Base-by-base conservation (phyloP, 2,329 filamentous ascomycete species). In the Hirsutella minnesotensis region DNA sequence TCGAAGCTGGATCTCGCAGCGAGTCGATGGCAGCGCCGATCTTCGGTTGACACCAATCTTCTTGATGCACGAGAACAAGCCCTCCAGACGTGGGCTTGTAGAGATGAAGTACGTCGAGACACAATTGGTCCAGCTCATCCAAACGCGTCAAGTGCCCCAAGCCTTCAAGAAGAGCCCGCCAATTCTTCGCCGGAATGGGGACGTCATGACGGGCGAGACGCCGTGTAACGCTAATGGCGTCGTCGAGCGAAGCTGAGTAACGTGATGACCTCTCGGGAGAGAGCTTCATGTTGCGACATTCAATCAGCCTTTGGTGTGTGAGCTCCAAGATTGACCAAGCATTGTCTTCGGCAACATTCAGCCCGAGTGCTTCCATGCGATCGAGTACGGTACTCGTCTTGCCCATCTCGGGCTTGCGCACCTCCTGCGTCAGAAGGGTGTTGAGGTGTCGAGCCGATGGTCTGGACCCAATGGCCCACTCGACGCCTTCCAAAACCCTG, bases 131-230 rank as follows among this genome's bases (percentile, higher is more conserved):
- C 3, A 75, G 51, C n/a, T 71, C 66, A 3, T 62, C 53, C 10
- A 73, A 54, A 13, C 62, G 65, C 10, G 63, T 60, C n/a, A 61
- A 53, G 2, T 66, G 64, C 3, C 68, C 64, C 3, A 75, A 60
- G 34, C 60, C 61, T 34, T 62, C 62, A 10, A 77, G 47, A 0
- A 75, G 47, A 3, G 60, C 60, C 44, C 58, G 61, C 68, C 72
- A 73, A 30, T 58, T 60, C 10, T 47, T 47, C 4, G 58, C 46
- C n/a, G 62, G 60, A 24, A 67, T 55, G 18, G 59, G 56, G 21
- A 63, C 51, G 21, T 60, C 50, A 24, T 62, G 58, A 15, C 50
- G 46, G 7, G 56, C 51, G 13, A 62, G 45, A 18, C 51, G 52
- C 18, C 60, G 51, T 5, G 49, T 51, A 31, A 61, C 40, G 13